Evolutionary conservation across 805 yeast species (phyloP).

Genomic region (Schizosaccharomyces osmophilus): DNA sequence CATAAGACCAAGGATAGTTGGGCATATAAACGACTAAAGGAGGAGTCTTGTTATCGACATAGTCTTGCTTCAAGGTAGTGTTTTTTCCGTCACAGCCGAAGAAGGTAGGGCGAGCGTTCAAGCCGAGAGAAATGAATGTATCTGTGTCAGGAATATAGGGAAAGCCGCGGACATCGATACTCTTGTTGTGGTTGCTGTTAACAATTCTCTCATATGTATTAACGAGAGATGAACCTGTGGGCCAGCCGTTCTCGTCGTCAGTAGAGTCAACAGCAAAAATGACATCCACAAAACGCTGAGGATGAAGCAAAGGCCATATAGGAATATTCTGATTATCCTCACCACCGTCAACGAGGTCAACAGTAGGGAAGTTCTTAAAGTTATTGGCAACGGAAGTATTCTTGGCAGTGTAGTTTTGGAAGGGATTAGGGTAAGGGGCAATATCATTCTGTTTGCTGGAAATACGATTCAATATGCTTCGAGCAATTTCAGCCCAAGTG

Average conservation of each 20-base stretch:
- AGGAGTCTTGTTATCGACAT: conserved; percentile 8
- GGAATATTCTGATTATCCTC: conserved; percentile 58
- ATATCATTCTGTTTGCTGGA: conserved; percentile 23
- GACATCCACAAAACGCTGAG: conserved; percentile 35
- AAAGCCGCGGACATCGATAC: conserved; percentile 18
- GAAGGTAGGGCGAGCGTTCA: conserved; percentile 42
- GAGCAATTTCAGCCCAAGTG: not conserved
- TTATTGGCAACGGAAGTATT: not conserved
- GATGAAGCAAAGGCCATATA: conserved; percentile 35
- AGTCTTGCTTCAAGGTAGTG: conserved; percentile 6
- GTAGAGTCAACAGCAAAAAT: conserved; percentile 43
- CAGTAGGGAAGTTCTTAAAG: conserved; percentile 2
- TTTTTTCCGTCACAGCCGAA: conserved; percentile 54
- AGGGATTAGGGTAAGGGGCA: conserved; percentile 63
- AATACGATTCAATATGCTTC: not conserved
- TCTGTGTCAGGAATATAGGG: conserved; percentile 38
- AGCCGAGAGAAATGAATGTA: conserved; percentile 23
- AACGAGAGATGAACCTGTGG: conserved; percentile 39
- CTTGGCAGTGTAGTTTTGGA: conserved; percentile 10
- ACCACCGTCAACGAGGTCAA: conserved; percentile 53
- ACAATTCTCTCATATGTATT: conserved; percentile 20
- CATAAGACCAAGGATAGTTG: conserved; percentile 38
- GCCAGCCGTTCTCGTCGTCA: conserved; percentile 44
- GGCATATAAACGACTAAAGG: conserved; percentile 62
- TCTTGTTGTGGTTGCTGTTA: conserved; percentile 19